phyloP scores from a whole-genome alignment of 2,329 filamentous ascomycete species.

The Microdochium trichocladiopsis region DNA sequence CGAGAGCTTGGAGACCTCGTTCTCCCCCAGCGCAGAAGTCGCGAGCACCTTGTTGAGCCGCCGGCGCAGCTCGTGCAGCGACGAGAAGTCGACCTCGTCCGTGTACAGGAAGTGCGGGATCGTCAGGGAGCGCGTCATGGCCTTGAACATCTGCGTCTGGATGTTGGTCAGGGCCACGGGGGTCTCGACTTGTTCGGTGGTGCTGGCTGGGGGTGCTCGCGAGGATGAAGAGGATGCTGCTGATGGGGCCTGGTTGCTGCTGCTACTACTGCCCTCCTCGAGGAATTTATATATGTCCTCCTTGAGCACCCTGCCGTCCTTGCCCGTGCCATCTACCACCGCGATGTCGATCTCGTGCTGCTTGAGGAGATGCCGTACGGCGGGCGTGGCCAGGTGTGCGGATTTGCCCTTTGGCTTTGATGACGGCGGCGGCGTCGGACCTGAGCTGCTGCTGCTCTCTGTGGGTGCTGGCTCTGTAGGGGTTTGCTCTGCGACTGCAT shows the following conservation, averaged over 20 bases:
- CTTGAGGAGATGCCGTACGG: slow-evolving; percentile 82
- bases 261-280: slow-evolving; percentile 32
- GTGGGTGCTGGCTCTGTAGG: neutral
- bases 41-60: slow-evolving; percentile 63
- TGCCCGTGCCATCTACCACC: slow-evolving; percentile 77
- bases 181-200: slow-evolving; percentile 59
- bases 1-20: slow-evolving; percentile 60
- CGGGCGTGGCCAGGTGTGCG: slow-evolving; percentile 78
- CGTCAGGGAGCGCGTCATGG: slow-evolving; percentile 83
- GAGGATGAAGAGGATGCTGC: slow-evolving; percentile 12
- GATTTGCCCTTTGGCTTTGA: slow-evolving; percentile 49
- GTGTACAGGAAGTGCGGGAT: slow-evolving; percentile 97
- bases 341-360: slow-evolving; percentile 71
- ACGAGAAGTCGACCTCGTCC: slow-evolving; percentile 78
- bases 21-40: slow-evolving; percentile 35
- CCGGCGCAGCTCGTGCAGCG: slow-evolving; percentile 63
- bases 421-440: slow-evolving; percentile 4
- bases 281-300: slow-evolving; percentile 78
- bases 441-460: neutral
- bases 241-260: no score
- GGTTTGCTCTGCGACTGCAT: slow-evolving; percentile 5
- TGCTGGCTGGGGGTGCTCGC: slow-evolving; percentile 19
- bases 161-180: slow-evolving; percentile 64
- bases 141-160: slow-evolving; percentile 93
- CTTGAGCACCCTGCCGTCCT: slow-evolving; percentile 84